Base-by-base conservation (phyloP, 2,329 filamentous ascomycete species). In the Claviceps arundinis region DNA sequence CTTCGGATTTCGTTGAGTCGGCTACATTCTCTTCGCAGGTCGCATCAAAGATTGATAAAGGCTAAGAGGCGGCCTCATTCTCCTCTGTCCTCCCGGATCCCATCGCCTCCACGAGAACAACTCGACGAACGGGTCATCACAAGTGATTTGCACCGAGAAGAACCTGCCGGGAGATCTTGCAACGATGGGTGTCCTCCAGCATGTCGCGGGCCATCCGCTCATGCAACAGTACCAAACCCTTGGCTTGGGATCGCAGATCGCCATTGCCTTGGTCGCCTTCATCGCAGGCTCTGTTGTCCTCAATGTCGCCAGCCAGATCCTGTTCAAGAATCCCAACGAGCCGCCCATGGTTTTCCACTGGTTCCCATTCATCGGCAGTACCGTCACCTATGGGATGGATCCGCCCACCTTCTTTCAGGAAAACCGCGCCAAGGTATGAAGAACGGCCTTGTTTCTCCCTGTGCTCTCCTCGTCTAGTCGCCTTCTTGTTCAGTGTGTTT, bases 371-470 rank as follows among this genome's bases (percentile, higher is more conserved):
- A 77, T 98, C 62, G 91, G 91, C 57, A 96, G 85, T 73, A 96
- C 93, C 55, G 75, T 97, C 61, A 87, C 81, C 45, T 98, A 97
- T 71, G 91, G 91, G 68, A 96, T 96, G 70, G 89, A 97, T 64
- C 91, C 91, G 16, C 90, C 88, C 63, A 76, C 74, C 50, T 97
- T 96, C 77, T 95, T 96, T 73, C 75, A 60, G 78, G 82, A 75
- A 65, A 79, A 78, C 70, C 82, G 82, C 61, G 75, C 78, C 61
- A 94, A 94, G 83, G 87, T 89, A 62, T 56, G 71, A 62, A 55
- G 70, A 66, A 34, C 30, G 37, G 9, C 5, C 30, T 34, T 17
- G n/a, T 37, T 26, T 3, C 2, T 48, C 17, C 41, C 16, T 22
- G 5, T 47, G 8, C 17, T 30, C 30, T 8, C n/a, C 45, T 30